Base-by-base conservation (phyloP, 2,329 filamentous ascomycete genomes). In the Domatiomyces catenatus region DNA sequence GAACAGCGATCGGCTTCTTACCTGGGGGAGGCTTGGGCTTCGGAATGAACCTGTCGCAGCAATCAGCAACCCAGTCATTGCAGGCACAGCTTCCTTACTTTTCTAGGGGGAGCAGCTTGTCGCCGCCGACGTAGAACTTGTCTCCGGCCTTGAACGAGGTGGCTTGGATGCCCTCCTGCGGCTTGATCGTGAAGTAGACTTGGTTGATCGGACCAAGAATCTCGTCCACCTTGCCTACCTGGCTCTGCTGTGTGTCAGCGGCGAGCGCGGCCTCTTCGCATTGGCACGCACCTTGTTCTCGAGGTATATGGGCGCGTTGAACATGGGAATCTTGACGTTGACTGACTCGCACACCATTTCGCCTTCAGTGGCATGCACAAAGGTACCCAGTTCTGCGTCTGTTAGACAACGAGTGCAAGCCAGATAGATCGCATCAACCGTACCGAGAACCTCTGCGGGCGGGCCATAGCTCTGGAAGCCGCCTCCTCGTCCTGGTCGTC, bases 161-260 rank as follows among this genome's bases (percentile, higher is more conserved):
- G 55, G 92, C 88, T 69, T 94, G 85, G 67, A 98, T 96, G 62
- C 92, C 92, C 67, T 96, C 90, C 66, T 87, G 82, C 50, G 90
- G 89, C 74, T 96, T 96, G 70, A 98, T 84, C 63, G 90, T 96
- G 76, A 98, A 98, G 75, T 84, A 94, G 63, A 96, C 86, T 71
- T 95, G 84, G 76, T 94, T 96, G 70, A 98, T 86, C 57, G 92
- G 90, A 52, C 92, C 92, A 60, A 98, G 83, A 60, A 98, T 85
- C 73, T 98, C 92, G 72, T 98, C 92, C 66, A 98, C 85, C 73
- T 96, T 96, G 69, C 92, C 92, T 67, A 98, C 80, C 55, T 84
- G 75, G 45, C 85, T 90, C 83, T 83, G 60, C 55, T 26, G 44
- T 39, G 8, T 17, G 48, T 49, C 26, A 52, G 44, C 46, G 50